phyloP scores from a whole-genome alignment of 106 monocot genomes.

The Acorus gramineus region DNA sequence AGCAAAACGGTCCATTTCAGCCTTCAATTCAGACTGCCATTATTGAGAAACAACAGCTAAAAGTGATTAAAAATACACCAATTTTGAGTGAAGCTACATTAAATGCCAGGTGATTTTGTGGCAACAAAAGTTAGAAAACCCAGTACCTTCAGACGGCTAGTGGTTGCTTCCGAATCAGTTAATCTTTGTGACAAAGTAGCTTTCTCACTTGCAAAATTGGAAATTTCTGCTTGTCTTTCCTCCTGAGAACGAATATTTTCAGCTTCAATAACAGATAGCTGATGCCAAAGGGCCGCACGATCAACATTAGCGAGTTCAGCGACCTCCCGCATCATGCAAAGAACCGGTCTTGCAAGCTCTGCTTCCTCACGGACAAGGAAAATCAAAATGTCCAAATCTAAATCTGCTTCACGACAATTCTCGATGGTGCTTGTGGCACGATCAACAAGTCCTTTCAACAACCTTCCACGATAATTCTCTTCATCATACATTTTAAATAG shows the following conservation, averaged over 20 bases:
- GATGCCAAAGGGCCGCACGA: conserved; percentile 80
- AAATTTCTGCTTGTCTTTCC: conserved; percentile 44
- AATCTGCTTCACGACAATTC: conserved; percentile 49
- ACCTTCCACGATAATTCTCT: conserved; percentile 51
- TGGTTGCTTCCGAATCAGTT: conserved; percentile 60
- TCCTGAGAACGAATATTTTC: conserved; percentile 62
- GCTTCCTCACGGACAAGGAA: conserved; percentile 82
- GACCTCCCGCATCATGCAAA: conserved; percentile 76
- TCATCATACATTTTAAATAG: conserved; percentile 83
- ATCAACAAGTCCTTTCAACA: conserved; percentile 83
- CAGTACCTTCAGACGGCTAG: conserved; percentile 58
- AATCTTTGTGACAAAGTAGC: conserved; percentile 34
- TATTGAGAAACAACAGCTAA: conserved; percentile 5
- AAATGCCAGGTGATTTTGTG: no score
- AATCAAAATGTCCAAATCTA: conserved; percentile 85
- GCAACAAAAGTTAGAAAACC: neutral
- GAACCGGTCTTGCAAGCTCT: conserved; percentile 57
- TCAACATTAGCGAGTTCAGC: conserved; percentile 68
- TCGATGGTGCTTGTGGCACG: conserved; percentile 63
- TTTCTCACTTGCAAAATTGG: conserved; percentile 61
- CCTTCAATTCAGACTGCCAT: conserved; percentile 67
- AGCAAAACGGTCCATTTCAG: conserved; percentile 56
- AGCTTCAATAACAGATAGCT: conserved; percentile 65
- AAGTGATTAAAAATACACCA: neutral
- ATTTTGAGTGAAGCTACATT: no score